Base-by-base conservation (phyloP, 1,284 basidiomycete species). In the Exobasidium cylindrosporum region DNA sequence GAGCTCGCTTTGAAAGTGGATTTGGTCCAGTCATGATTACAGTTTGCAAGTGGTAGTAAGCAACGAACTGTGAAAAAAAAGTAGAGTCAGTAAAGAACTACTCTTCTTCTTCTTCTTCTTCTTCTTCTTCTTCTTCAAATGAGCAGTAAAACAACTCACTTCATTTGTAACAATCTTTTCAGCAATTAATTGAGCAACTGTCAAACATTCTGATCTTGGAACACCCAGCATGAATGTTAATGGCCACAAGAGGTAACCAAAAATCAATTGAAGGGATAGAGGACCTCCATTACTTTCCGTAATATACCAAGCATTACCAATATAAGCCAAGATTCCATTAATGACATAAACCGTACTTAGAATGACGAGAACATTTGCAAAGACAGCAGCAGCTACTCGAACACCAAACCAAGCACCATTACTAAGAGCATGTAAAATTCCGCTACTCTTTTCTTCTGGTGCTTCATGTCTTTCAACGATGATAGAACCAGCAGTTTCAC, bases 251-350 rank as follows among this genome's bases (percentile, higher is more conserved):
- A 93, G 78, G 82, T 95, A 80, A 50, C 90, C 87, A 65, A 93
- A 82, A 24, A 61, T 85, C 66, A 94, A 86, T 79, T 94, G 87
- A 30, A 95, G 83, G 2, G 91, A 93, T 58, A 95, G 86, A 0
- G 85, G 83, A 74, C 66, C 60, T 32, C 62, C 58, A 49, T 59
- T 63, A 28, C 30, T 23, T 29, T 68, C 44, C 62, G 89, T 84
- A 74, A 95, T 89, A 52, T 89, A 89, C 80, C 92, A 92, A 63
- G 89, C 91, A 67, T 84, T 85, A 55, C 92, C 92, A 78, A 93
- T 86, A 89, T 90, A 95, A 46, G 90, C 92, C 49, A 94, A 84
- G 11, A 93, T 82, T 50, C 89, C 92, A 79, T 95, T 91, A 81
- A 92, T 86, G 50, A 85, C 84, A 61, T 89, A 87, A 60, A 95